A percentile compares a stretch with the other conserved stretches of the same genome.
phyloP scores from a whole-genome alignment of 257 asterid genomes.

The Cinchona pubescens region DNA sequence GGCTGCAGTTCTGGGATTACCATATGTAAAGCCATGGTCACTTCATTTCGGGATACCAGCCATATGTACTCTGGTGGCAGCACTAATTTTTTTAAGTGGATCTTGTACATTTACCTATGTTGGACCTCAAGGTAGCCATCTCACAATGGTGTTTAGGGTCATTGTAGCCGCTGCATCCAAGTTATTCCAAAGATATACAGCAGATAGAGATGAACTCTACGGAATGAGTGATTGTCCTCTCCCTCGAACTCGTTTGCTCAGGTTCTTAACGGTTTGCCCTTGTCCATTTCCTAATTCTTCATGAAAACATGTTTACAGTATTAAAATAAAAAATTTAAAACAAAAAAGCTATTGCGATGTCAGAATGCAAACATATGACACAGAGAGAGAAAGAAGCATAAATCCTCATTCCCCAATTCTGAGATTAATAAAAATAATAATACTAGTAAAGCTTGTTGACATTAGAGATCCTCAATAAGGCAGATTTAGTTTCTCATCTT shows the following conservation, averaged over 20 bases:
- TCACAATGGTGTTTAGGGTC: constrained; percentile 22
- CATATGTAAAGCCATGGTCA: constrained; percentile 31
- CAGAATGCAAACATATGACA: background rate
- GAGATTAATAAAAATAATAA: background rate
- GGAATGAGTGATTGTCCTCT: constrained; percentile 15
- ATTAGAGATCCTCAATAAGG: background rate
- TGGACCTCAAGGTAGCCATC: constrained; percentile 27
- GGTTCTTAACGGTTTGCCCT: constrained; percentile 14
- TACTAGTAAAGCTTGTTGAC: background rate
- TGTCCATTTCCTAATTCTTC: background rate
- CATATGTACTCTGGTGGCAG: constrained; percentile 20
- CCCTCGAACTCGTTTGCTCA: constrained; percentile 19
- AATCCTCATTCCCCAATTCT: background rate
- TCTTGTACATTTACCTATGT: constrained; percentile 3
- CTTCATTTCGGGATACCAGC: constrained; percentile 32
- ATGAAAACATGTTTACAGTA: background rate
- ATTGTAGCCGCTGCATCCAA: constrained; percentile 26
- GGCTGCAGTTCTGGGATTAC: constrained; percentile 23
- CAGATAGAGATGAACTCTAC: constrained; percentile 10
- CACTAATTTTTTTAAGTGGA: constrained; percentile 19
- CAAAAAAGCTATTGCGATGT: background rate
- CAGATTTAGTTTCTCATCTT: background rate
- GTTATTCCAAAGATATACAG: constrained; percentile 12
- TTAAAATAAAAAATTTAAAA: too few relatives aligned
- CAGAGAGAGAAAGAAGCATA: background rate